Percentiles rank a stretch among this genome's conserved stretches.
These are phyloP conservation scores for Platanus orientalis DNA, from an alignment of 164 flowering plant species.

Conservation along the genomic window DNA sequence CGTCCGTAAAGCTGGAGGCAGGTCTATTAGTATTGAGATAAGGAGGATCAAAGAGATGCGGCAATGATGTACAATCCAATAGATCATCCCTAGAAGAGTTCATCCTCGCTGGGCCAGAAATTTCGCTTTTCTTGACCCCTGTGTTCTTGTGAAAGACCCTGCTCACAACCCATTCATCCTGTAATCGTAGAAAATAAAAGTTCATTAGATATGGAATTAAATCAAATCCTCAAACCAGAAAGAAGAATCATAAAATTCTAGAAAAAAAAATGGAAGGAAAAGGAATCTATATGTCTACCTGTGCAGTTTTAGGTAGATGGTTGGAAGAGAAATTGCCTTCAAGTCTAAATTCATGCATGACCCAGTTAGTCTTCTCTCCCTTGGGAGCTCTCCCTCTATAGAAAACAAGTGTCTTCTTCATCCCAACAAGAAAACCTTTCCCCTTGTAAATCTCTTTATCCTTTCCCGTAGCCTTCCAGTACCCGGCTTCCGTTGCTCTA, in stretches of 20 bases:
- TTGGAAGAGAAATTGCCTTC: slow-evolving; percentile 25
- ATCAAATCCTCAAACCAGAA: neutral
- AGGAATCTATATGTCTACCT: slow-evolving; percentile 6
- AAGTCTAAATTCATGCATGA: slow-evolving; percentile 33
- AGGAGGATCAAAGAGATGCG: too few relatives aligned
- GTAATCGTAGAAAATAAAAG: neutral
- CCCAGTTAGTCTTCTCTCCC: too few relatives aligned
- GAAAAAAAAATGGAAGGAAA: too few relatives aligned
- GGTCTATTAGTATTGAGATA: too few relatives aligned
- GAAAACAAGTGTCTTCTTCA: slow-evolving; percentile 36
- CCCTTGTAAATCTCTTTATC: slow-evolving; percentile 28
- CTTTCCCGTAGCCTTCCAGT: too few relatives aligned
- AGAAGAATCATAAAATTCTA: neutral
- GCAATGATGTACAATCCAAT: too few relatives aligned
- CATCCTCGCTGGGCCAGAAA: too few relatives aligned
- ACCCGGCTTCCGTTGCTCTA: slow-evolving; percentile 29
- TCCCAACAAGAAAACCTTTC: slow-evolving; percentile 22
- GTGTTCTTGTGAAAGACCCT: neutral
- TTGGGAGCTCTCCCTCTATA: too few relatives aligned
- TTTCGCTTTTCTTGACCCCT: neutral
- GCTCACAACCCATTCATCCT: slow-evolving; percentile 1
- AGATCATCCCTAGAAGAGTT: too few relatives aligned
- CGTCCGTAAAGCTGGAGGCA: too few relatives aligned
- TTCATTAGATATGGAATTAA: neutral
- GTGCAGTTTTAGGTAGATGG: slow-evolving; percentile 21